Conservation (phyloP, 805 yeast genomes). For the Hanseniaspora thailandica region DNA sequence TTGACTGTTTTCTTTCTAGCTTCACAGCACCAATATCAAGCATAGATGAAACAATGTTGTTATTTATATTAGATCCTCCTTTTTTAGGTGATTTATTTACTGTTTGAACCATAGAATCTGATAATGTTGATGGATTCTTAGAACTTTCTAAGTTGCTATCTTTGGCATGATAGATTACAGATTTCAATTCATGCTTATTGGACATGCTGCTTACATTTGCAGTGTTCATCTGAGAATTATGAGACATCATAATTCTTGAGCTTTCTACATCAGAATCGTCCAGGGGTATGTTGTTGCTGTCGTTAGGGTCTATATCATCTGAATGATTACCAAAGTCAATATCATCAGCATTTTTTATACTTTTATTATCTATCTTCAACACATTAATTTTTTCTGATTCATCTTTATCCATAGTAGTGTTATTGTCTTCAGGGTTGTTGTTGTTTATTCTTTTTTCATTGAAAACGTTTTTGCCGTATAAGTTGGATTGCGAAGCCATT, state of each 20-base stretch:
- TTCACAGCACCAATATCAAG: not conserved
- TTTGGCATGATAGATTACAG: conserved; percentile 7
- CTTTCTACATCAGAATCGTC: conserved; percentile 2
- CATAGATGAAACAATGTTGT: not conserved
- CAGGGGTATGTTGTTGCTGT: conserved; percentile 9
- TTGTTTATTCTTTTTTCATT: not conserved
- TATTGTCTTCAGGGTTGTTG: not conserved
- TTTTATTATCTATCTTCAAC: not conserved
- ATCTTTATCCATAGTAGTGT: not conserved
- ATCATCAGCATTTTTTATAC: not conserved
- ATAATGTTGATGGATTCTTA: not conserved
- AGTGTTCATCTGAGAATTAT: not conserved
- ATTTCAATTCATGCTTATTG: not conserved
- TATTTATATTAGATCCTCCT: not conserved
- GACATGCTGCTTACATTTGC: not conserved
- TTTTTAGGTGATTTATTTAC: conserved; percentile 11
- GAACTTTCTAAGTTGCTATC: not conserved
- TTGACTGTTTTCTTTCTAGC: not conserved
- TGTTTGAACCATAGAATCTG: conserved; percentile 11
- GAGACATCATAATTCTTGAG: not conserved
- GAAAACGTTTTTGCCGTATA: conserved; percentile 10
- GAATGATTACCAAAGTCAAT: not conserved
- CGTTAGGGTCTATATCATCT: conserved; percentile 1
- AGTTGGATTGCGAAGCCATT: not conserved
- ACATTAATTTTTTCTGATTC: not conserved